These are phyloP conservation scores for Pholiota adiposa DNA, from an alignment of 1,284 basidiomycete species.

Conservation along the genomic window DNA sequence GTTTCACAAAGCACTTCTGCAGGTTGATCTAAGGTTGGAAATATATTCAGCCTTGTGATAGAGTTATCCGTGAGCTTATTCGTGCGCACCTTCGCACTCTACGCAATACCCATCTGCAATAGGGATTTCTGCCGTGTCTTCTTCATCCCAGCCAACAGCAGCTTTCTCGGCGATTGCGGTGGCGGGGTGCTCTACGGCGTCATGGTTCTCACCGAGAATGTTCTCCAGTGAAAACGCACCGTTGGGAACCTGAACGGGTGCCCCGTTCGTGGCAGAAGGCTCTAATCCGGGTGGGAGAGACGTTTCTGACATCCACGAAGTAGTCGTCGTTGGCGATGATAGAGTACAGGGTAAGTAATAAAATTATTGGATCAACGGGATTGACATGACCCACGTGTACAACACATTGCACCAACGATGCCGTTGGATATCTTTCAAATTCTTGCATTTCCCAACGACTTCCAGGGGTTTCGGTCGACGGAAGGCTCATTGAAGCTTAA, in stretches of 20 bases:
- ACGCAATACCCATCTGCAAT: constrained; percentile 71
- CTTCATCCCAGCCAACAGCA: constrained; percentile 69
- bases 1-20: constrained; percentile 72
- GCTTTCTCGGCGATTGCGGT: constrained; percentile 37
- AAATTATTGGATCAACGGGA: constrained; percentile 8
- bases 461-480: no score
- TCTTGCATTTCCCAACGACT: no score
- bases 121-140: constrained; percentile 45
- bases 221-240: constrained; percentile 63
- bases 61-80: not conserved
- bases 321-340: constrained; percentile 2
- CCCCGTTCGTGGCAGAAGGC: constrained; percentile 15
- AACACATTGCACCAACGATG: not conserved
- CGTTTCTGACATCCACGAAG: constrained; percentile 17
- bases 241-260: constrained; percentile 10
- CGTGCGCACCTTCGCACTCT: constrained; percentile 76
- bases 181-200: constrained; percentile 57
- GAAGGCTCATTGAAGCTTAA: no score
- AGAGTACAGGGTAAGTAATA: not conserved
- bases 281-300: constrained; percentile 20
- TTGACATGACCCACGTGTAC: constrained; percentile 5
- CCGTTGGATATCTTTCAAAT: not conserved
- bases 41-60: not conserved
- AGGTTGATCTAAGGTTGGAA: constrained; percentile 69
- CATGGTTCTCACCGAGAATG: constrained; percentile 65